Evolutionary conservation across 345 rosid species (phyloP).

Genomic region (Corymbia maculata): DNA sequence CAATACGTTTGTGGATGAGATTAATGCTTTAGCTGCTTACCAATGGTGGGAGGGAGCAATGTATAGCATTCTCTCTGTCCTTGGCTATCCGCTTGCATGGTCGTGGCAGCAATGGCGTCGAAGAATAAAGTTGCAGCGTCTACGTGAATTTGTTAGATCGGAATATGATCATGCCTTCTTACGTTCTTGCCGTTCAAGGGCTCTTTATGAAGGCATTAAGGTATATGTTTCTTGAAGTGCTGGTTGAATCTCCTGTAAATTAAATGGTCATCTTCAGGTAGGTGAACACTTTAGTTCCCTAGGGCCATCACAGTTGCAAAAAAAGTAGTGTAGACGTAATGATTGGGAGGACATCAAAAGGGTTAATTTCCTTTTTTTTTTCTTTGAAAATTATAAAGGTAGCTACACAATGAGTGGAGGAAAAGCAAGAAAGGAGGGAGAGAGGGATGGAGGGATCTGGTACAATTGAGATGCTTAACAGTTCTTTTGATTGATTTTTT

Average conservation of each 20-base stretch:
- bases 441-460: not conserved
- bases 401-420: not conserved
- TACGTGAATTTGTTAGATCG: conserved; percentile 97
- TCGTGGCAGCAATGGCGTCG: conserved; percentile 99
- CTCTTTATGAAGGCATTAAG: conserved; percentile 99
- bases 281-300: not conserved
- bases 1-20: conserved; percentile 91
- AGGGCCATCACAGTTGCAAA: not conserved
- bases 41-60: conserved; percentile 99
- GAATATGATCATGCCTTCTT: conserved; percentile 98
- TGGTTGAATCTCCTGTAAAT: not conserved
- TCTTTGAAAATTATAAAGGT: not conserved
- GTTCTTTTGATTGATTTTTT: not conserved
- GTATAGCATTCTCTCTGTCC: conserved; percentile 67
- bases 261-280: not conserved
- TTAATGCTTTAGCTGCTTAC: conserved; percentile 89
- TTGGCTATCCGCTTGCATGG: conserved; percentile 88
- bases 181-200: conserved; percentile 98
- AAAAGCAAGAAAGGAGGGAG: not conserved
- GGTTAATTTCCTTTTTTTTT: not conserved
- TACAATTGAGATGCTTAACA: not conserved
- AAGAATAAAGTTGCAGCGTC: conserved; percentile 67
- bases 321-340: not conserved
- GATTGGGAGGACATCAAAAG: not conserved
- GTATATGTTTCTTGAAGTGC: conserved; percentile 25